These are phyloP conservation scores for Tetrapisispora fleetii DNA, from an alignment of 805 yeast species.

Conservation along the genomic window DNA sequence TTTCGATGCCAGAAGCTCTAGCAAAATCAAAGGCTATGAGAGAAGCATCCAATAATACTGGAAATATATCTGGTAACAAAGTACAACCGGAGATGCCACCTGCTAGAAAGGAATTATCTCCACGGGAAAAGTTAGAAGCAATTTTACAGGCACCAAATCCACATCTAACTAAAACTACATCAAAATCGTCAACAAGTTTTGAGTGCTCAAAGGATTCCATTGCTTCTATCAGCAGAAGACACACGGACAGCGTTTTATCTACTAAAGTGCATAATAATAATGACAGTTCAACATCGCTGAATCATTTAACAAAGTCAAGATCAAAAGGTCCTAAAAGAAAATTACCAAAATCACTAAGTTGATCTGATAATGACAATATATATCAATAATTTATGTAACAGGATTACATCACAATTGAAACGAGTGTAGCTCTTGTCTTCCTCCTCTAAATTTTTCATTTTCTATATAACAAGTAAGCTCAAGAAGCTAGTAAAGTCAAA, in stretches of 20 bases:
- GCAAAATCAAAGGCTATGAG: constrained; percentile 14
- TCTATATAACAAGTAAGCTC: too few relatives aligned
- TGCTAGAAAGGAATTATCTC: background rate
- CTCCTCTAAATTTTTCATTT: too few relatives aligned
- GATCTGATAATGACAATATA: too few relatives aligned
- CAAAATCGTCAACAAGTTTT: background rate
- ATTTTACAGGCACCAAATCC: constrained; percentile 7
- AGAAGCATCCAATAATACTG: background rate
- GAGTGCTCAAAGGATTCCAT: background rate
- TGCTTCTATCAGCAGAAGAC: background rate
- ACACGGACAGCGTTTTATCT: constrained; percentile 1
- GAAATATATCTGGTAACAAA: background rate
- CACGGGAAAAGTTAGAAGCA: constrained; percentile 9
- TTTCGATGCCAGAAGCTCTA: constrained; percentile 24
- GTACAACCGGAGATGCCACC: background rate
- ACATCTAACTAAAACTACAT: background rate
- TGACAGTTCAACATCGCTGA: constrained; percentile 7
- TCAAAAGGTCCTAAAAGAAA: constrained; percentile 33
- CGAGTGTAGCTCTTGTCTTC: too few relatives aligned
- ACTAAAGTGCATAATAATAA: background rate
- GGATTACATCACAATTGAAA: too few relatives aligned
- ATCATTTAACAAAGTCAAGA: constrained; percentile 27
- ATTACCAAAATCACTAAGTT: constrained; percentile 20
- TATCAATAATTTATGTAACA: too few relatives aligned
- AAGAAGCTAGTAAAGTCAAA: too few relatives aligned